A percentile compares a stretch with the other conserved stretches of the same genome.
These are phyloP conservation scores for Beauveria australis DNA, from an alignment of 2,329 filamentous ascomycete genomes.

Conservation along the genomic window DNA sequence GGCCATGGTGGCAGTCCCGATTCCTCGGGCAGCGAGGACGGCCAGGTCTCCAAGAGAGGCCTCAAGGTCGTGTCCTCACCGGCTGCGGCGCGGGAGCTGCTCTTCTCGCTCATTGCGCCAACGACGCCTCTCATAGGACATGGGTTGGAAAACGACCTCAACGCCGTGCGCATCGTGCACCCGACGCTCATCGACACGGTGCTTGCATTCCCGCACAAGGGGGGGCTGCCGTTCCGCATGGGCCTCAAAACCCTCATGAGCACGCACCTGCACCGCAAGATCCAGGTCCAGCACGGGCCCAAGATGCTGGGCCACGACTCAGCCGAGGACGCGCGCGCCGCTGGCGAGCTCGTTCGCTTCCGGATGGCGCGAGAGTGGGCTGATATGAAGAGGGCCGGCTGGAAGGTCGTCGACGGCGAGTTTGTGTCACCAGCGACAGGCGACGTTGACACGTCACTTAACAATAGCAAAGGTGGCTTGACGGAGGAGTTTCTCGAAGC, in stretches of 20 bases:
- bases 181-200: slow-evolving; percentile 79
- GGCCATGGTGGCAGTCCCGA: slow-evolving; percentile 11
- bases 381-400: slow-evolving; percentile 57
- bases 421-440: slow-evolving; percentile 31
- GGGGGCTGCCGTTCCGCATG: slow-evolving; percentile 68
- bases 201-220: slow-evolving; percentile 70
- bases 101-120: slow-evolving; percentile 69
- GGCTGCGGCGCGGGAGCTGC: slow-evolving; percentile 61
- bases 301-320: slow-evolving; percentile 71
- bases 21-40: slow-evolving; percentile 19
- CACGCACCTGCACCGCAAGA: slow-evolving; percentile 61
- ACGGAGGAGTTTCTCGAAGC: slow-evolving; percentile 32
- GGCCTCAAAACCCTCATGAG: slow-evolving; percentile 69
- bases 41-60: slow-evolving; percentile 27
- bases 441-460: background rate
- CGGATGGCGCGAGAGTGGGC: slow-evolving; percentile 66
- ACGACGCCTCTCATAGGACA: slow-evolving; percentile 83
- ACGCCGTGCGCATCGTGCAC: slow-evolving; percentile 75
- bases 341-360: slow-evolving; percentile 73
- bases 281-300: slow-evolving; percentile 59
- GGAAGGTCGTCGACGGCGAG: slow-evolving; percentile 47
- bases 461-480: slow-evolving; percentile 16
- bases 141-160: slow-evolving; percentile 91
- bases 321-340: slow-evolving; percentile 80
- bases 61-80: slow-evolving; percentile 73